Evolutionary conservation across 257 asterid species (phyloP).

Genomic region (Solanum paucissectum): DNA sequence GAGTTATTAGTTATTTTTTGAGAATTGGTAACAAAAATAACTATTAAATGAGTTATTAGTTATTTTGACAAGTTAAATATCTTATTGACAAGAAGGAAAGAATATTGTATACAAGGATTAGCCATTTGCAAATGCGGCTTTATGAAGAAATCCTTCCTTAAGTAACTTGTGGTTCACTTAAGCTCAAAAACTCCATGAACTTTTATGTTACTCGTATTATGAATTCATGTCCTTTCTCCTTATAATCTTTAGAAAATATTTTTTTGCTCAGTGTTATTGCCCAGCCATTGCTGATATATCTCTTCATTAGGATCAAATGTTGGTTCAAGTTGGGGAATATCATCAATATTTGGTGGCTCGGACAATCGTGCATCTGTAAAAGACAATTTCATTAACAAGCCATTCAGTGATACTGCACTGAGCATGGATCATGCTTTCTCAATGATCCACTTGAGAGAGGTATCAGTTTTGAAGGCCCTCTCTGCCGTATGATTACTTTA

Average conservation of each 20-base stretch:
- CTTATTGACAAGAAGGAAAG: neutral
- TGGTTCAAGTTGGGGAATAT: conserved; percentile 83
- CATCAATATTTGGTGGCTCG: conserved; percentile 81
- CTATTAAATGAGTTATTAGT: neutral
- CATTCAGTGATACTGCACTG: conserved; percentile 42
- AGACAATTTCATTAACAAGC: conserved; percentile 46
- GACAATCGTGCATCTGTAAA: conserved; percentile 44
- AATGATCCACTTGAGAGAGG: conserved; percentile 81
- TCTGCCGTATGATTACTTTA: neutral
- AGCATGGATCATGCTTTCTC: conserved; percentile 45
- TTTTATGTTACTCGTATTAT: neutral
- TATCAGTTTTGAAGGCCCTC: conserved; percentile 4
- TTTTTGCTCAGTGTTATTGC: neutral
- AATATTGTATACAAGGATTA: neutral
- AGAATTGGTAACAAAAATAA: neutral
- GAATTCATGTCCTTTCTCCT: neutral
- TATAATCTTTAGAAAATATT: neutral
- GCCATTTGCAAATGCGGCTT: neutral
- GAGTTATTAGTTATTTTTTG: neutral
- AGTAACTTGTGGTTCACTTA: neutral
- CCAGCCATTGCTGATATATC: neutral
- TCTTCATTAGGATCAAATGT: conserved; percentile 34
- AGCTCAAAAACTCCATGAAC: neutral
- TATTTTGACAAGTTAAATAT: neutral
- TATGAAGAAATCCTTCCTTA: neutral